phyloP scores from a whole-genome alignment of 169 alveolate species.

The Prorocentrum cordatum region DNA sequence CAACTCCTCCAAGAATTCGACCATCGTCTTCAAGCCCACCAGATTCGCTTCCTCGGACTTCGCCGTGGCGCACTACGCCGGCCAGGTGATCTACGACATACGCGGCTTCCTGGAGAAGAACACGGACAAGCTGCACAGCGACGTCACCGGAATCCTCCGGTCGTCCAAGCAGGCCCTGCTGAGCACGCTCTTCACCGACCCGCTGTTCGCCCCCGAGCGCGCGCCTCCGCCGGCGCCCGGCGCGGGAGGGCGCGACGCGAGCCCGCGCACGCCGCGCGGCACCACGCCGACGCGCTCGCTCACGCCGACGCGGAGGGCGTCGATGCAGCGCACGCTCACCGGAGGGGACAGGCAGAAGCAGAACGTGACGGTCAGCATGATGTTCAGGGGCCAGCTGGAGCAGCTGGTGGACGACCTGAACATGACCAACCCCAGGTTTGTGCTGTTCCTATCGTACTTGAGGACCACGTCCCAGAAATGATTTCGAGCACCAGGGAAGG shows the following conservation, averaged over 20 bases:
- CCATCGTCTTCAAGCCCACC: conserved; percentile 21
- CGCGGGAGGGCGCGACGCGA: neutral
- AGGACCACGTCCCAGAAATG: too few relatives aligned
- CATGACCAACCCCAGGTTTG: too few relatives aligned
- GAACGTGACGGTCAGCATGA: conserved; percentile 62
- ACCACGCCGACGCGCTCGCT: too few relatives aligned
- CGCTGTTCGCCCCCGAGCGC: conserved; percentile 38
- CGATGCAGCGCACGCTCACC: neutral
- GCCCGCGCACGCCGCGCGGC: too few relatives aligned
- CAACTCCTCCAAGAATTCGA: conserved; percentile 10
- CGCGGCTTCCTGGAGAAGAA: conserved; percentile 30
- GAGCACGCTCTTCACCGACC: conserved; percentile 43
- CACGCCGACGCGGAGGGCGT: neutral
- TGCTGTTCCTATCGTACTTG: too few relatives aligned
- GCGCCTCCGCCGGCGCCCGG: neutral
- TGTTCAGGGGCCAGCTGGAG: too few relatives aligned
- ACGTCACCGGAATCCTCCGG: neutral
- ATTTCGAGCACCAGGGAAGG: too few relatives aligned
- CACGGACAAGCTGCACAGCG: conserved; percentile 32
- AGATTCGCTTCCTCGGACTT: conserved; percentile 43
- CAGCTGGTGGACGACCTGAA: too few relatives aligned
- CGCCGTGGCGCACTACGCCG: conserved; percentile 36
- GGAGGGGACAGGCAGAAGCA: conserved; percentile 41
- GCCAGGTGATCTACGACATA: conserved; percentile 8
- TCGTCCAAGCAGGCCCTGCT: conserved; percentile 31